Evolutionary conservation across 306 rosid genomes (phyloP), one percentile per base, ranked within the genome.

Genomic region (Elaeagnus macrophylla): DNA sequence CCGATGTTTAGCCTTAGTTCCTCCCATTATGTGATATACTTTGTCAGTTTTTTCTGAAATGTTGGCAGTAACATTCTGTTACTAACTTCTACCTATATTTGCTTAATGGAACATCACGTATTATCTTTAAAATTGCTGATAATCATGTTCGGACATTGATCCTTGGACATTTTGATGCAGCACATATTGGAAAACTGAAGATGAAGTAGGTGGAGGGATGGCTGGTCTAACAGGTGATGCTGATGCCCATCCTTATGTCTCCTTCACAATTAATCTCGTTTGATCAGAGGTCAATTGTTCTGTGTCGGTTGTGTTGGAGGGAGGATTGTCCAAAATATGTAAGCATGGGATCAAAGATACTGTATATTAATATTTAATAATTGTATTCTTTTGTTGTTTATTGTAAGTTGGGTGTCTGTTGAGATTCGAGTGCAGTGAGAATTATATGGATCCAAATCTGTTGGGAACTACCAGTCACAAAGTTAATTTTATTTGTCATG

Each of bases 151-250:
- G 35, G 36, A 52, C 48, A 54, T 46, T 18, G 20, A 41, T 58
- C 38, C 57, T 52, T 66, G 15, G 25, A 8, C 42, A 54, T 39
- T 16, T 58, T 53, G 7, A 20, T 64, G 70, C 93, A 89, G 95
- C 73, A 72, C 81, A 50, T 85, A 67, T 67, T 89, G 97, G 97
- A 89, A 81, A 75, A 49, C 66, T 0, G 94, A 89, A 14, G 94
- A 89, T 53, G 97, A 89, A 38, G 80, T 65, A 0, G 97, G 86
- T 52, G 88, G 76, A 59, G 95, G 73, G 52, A 69, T 89, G 68
- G 95, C 77, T 77, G 95, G 85, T 62, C 81, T 89, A 47, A 89
- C 68, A 54, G 95, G 95, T 45, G 97, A 85, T 16, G 65, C 80
- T 0, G 94, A 89, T 68, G 41, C 83, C 18, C 80, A 89, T 70